These are phyloP conservation scores for Letharia columbiana DNA, from an alignment of 495 filamentous ascomycete genomes.

Conservation along the genomic window DNA sequence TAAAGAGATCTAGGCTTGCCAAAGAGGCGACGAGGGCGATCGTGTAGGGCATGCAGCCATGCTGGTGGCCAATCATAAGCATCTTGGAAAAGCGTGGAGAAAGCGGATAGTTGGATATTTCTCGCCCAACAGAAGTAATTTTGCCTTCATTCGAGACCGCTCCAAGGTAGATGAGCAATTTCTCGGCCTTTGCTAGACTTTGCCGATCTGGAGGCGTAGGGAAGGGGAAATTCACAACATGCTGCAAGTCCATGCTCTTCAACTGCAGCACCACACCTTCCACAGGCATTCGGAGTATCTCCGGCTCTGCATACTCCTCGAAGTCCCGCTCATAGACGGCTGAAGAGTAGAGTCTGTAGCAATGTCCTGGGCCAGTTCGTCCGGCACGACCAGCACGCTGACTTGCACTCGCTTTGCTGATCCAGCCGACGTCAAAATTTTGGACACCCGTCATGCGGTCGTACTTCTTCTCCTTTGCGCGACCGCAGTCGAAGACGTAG, in stretches of 20 bases:
- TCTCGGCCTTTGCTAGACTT: constrained; percentile 77
- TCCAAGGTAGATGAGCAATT: constrained; percentile 65
- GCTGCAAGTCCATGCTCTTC: constrained; percentile 87
- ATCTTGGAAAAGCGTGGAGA: constrained; percentile 88
- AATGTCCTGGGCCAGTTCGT: constrained; percentile 91
- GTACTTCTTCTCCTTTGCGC: constrained; percentile 85
- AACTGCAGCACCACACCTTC: constrained; percentile 90
- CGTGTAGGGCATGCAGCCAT: constrained; percentile 75
- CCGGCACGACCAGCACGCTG: constrained; percentile 93
- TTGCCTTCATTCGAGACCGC: constrained; percentile 60
- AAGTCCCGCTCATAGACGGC: constrained; percentile 93
- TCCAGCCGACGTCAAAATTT: constrained; percentile 91
- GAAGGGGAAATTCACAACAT: constrained; percentile 94
- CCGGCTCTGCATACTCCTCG: constrained; percentile 72
- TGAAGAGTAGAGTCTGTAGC: constrained; percentile 87
- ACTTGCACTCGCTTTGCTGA: constrained; percentile 91
- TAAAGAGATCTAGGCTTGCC: constrained; percentile 78
- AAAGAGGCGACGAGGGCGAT: constrained; percentile 83
- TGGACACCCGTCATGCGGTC: constrained; percentile 81
- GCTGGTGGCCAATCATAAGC: constrained; percentile 74
- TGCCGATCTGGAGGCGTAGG: constrained; percentile 80
- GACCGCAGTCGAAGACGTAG: constrained; percentile 92
- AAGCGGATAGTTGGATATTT: constrained; percentile 81
- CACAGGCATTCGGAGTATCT: constrained; percentile 85
- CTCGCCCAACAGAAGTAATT: constrained; percentile 64